These are phyloP conservation scores for Tetrahymena borealis DNA, from an alignment of 73 alveolate species.

Conservation along the genomic window DNA sequence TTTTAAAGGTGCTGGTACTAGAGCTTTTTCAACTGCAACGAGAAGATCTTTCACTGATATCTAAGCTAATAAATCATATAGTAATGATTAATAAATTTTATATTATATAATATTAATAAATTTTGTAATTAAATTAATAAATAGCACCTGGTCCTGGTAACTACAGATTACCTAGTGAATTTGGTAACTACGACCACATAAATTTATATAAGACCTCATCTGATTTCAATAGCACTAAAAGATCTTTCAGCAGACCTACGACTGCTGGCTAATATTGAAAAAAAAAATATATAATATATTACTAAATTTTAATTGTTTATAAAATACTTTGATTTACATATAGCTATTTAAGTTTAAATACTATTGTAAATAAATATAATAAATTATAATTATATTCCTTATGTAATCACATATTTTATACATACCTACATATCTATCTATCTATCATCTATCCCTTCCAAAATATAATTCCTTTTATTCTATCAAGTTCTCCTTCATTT, in stretches of 20 bases:
- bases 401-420: too few relatives aligned
- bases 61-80: not conserved
- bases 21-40: not conserved
- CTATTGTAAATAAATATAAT: too few relatives aligned
- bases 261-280: not conserved
- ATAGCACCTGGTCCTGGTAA: slow-evolving; percentile 41
- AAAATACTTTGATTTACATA: too few relatives aligned
- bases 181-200: slow-evolving; percentile 11
- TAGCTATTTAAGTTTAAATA: too few relatives aligned
- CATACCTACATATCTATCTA: too few relatives aligned
- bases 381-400: too few relatives aligned
- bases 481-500: too few relatives aligned
- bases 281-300: not conserved
- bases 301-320: not conserved
- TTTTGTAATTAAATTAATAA: not conserved
- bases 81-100: not conserved
- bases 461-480: too few relatives aligned
- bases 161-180: slow-evolving; percentile 36
- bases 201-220: not conserved
- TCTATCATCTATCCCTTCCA: too few relatives aligned
- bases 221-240: not conserved
- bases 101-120: not conserved
- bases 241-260: not conserved
- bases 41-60: not conserved
- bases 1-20: not conserved